Evolutionary conservation across 495 filamentous ascomycete genomes (phyloP), one percentile per base, ranked within the genome.

Genomic region (Trichoderma virens): DNA sequence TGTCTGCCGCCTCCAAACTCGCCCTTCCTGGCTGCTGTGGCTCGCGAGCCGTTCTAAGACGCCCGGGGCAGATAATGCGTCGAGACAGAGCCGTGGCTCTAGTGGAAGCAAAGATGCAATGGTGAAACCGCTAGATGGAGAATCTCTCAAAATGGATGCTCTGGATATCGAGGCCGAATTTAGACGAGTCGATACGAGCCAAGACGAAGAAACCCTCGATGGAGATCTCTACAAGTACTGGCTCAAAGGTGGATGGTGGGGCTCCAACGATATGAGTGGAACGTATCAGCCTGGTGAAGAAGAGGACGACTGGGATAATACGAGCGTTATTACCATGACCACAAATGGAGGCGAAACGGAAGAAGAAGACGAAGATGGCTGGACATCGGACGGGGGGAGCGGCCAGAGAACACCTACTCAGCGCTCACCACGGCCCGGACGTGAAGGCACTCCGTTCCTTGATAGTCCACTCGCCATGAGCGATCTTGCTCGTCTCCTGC

Each of bases 391-490:
- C 14, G 70, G 73, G 2, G 66, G 71, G 28, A 78, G 79, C 59
- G 89, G 91, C 30, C 87, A 87, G 60, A 83, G 86, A 56, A 96
- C 92, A 30, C 94, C 92, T 0, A 97, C 93, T 34, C 77, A 76
- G 67, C 59, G 63, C 45, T 69, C 65, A 18, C 75, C 73, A 72
- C 78, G 43, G 67, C 67, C 65, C 13, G 81, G 82, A 7, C 80
- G 85, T 5, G 85, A 88, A 66, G 67, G 76, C 14, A 86, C 88
- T 0, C 86, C 88, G 0, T 66, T 83, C 7, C 69, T 77, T 14
- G 90, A 93, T 63, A 79, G 82, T 5, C 78, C 85, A 14, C 75
- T 92, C n/a, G 86, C 88, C 61, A 77, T 88, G 41, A 70, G 77
- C 30, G 85, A 87, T 61, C 82, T 98, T 13, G 89, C 93, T 8